Evolutionary conservation across 2,329 filamentous ascomycete genomes (phyloP).

Genomic region (Aspergillus ruber): DNA sequence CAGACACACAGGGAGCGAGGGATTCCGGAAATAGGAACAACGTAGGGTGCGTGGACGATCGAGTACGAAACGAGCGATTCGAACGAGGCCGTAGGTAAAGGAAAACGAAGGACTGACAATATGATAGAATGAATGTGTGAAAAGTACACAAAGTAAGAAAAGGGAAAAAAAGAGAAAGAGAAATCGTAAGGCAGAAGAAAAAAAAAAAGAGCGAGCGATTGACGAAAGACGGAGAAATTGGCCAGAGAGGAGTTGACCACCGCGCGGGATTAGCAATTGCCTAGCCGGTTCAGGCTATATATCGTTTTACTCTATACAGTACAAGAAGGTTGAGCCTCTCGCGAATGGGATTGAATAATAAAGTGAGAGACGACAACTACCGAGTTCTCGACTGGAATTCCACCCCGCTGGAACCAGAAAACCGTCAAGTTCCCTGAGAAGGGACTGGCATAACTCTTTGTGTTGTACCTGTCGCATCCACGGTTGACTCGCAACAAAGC

Average conservation of each 20-base stretch:
- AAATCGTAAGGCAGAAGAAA: background rate
- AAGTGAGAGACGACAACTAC: no score
- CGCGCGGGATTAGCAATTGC: background rate
- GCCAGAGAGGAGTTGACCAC: background rate
- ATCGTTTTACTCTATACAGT: no score
- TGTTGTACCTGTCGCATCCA: background rate
- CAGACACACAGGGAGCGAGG: constrained; percentile 1
- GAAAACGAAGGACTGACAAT: background rate
- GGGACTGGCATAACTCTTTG: background rate
- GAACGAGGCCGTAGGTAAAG: background rate
- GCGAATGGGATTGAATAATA: no score
- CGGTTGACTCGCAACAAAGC: background rate
- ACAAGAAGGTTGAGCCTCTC: no score
- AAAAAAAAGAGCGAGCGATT: background rate
- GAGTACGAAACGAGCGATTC: background rate
- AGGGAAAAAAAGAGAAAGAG: background rate
- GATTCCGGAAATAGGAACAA: background rate
- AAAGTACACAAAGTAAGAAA: background rate
- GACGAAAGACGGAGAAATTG: background rate
- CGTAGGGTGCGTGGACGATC: background rate
- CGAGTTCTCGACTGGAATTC: background rate
- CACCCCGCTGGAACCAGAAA: background rate
- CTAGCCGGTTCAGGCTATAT: background rate
- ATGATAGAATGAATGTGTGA: background rate
- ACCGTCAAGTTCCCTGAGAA: background rate